Conservation (phyloP, 2,329 filamentous ascomycete genomes). For the Fusarium aywerte region DNA sequence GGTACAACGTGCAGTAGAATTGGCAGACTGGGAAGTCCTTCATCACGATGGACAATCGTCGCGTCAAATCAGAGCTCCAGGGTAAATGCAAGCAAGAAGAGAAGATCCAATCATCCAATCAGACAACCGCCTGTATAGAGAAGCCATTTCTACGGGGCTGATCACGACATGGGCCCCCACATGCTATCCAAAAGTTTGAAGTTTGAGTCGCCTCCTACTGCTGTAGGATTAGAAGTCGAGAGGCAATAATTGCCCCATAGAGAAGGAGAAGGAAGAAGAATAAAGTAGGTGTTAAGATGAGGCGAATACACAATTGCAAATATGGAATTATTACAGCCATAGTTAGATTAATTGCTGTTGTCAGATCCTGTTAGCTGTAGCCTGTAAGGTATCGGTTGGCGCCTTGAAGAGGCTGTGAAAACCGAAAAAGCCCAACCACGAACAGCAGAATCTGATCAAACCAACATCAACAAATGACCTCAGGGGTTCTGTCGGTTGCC, state of each 20-base stretch:
- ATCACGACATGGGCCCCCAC: slow-evolving; percentile 33
- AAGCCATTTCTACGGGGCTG: slow-evolving; percentile 9
- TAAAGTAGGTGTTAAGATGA: slow-evolving; percentile 1
- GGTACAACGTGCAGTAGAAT: slow-evolving; percentile 5
- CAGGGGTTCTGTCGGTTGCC: slow-evolving; percentile 17
- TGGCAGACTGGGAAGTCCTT: slow-evolving; percentile 9
- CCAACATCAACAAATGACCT: background rate
- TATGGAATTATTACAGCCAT: background rate
- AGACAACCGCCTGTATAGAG: background rate
- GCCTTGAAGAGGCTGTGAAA: slow-evolving; percentile 29
- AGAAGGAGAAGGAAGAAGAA: slow-evolving; percentile 21
- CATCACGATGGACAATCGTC: slow-evolving; percentile 6
- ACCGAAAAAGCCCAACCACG: slow-evolving; percentile 24
- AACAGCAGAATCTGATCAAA: slow-evolving; percentile 4
- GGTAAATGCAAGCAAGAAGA: slow-evolving; percentile 10
- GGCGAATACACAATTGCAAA: background rate
- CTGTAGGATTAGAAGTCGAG: slow-evolving; percentile 10
- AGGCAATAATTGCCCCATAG: slow-evolving; percentile 5
- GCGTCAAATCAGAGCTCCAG: slow-evolving; percentile 2
- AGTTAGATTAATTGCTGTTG: background rate
- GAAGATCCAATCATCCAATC: background rate
- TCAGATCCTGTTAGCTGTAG: background rate
- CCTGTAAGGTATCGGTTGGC: slow-evolving; percentile 18
- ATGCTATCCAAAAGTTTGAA: slow-evolving; percentile 11
- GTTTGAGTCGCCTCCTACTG: slow-evolving; percentile 10